A percentile compares a stretch with the other conserved stretches of the same genome.
phyloP scores from a whole-genome alignment of 2,329 filamentous ascomycete genomes.

The Parasarocladium wereldwijsianum region DNA sequence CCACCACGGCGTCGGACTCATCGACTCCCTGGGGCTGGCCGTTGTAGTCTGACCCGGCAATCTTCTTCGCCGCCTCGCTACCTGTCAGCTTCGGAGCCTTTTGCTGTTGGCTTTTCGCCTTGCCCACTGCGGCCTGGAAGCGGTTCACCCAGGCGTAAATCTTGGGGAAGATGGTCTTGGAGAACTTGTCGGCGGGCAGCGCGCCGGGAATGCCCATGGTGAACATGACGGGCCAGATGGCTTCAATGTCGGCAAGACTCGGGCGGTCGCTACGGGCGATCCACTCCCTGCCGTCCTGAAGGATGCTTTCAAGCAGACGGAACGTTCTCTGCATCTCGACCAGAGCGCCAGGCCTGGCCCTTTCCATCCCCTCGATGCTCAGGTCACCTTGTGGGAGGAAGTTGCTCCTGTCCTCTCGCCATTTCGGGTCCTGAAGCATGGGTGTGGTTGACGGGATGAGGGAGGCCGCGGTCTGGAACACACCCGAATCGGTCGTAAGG shows the following conservation, averaged over 20 bases:
- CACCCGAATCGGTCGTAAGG: conserved; percentile 38
- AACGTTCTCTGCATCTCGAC: conserved; percentile 38
- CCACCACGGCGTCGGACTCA: no score
- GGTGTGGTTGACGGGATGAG: conserved; percentile 32
- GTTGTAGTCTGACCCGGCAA: no score
- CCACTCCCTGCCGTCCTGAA: conserved; percentile 57
- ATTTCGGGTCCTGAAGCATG: no score
- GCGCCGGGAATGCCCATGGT: conserved; percentile 37
- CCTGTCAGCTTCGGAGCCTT: conserved; percentile 32
- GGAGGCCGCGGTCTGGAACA: conserved; percentile 38
- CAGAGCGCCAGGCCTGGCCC: conserved; percentile 36
- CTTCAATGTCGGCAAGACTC: conserved; percentile 53
- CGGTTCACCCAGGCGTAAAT: conserved; percentile 49
- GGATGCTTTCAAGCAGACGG: conserved; percentile 41
- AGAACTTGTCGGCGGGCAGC: conserved; percentile 37
- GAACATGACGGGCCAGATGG: conserved; percentile 56
- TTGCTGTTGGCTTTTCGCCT: conserved; percentile 19
- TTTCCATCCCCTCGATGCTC: conserved; percentile 11
- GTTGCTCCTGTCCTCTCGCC: no score
- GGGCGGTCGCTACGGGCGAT: conserved; percentile 37
- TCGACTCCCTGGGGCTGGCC: no score
- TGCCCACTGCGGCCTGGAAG: conserved; percentile 35
- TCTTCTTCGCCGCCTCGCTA: conserved; percentile 32
- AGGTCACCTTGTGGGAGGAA: no score
- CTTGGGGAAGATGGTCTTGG: conserved; percentile 36